A percentile compares a stretch with the other conserved stretches of the same genome.
These are phyloP conservation scores for Elaeagnus macrophylla DNA, from an alignment of 306 rosid species.

Conservation along the genomic window DNA sequence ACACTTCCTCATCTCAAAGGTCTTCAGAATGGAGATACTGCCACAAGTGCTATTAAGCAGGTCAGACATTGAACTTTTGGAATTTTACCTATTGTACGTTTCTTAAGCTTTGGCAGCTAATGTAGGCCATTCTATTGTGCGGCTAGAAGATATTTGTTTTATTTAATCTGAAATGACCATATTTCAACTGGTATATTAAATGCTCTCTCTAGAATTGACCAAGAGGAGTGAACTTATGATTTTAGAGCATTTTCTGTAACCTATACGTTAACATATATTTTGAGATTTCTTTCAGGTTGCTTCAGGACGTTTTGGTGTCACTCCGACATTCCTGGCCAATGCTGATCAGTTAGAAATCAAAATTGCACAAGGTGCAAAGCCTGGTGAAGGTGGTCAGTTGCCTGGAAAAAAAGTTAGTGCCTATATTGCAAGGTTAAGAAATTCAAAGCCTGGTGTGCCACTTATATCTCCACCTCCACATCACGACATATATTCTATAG, in stretches of 20 bases:
- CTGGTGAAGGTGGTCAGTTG: slow-evolving; percentile 98
- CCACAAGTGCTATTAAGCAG: slow-evolving; percentile 99
- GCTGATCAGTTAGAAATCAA: slow-evolving; percentile 95
- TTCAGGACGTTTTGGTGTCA: slow-evolving; percentile 99
- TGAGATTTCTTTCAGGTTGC: slow-evolving; percentile 65
- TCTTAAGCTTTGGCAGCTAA: no score
- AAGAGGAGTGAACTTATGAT: background rate
- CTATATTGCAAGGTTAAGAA: slow-evolving; percentile 94
- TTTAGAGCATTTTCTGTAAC: slow-evolving; percentile 5
- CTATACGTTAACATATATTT: slow-evolving; percentile 7
- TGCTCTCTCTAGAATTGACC: slow-evolving; percentile 2
- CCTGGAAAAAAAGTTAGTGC: slow-evolving; percentile 99
- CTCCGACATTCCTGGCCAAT: slow-evolving; percentile 96
- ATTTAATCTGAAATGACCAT: slow-evolving; percentile 14
- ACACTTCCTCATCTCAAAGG: slow-evolving; percentile 99
- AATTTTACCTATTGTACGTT: no score
- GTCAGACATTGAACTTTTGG: slow-evolving; percentile 32
- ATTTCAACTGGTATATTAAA: slow-evolving; percentile 9
- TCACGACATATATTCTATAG: slow-evolving; percentile 96
- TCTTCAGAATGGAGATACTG: slow-evolving; percentile 99
- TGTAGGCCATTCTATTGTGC: no score
- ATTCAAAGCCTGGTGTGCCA: slow-evolving; percentile 97
- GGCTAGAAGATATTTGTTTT: background rate
- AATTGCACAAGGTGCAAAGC: slow-evolving; percentile 99
- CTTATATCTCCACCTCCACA: slow-evolving; percentile 99